These are phyloP conservation scores for Amanita exitialis DNA, from an alignment of 768 basidiomycete genomes.

Conservation along the genomic window DNA sequence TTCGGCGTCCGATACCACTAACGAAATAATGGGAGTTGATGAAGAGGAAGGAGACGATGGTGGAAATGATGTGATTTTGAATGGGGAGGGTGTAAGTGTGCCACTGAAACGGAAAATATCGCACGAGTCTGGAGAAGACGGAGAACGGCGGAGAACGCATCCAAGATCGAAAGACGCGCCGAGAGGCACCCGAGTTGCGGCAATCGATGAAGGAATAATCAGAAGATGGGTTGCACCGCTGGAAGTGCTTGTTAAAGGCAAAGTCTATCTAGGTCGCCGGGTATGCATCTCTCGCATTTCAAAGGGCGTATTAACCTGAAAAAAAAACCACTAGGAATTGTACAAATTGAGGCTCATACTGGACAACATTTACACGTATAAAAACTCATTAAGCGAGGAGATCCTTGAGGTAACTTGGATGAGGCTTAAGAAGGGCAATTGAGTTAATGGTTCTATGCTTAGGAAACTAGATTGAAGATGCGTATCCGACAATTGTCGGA, in stretches of 20 bases:
- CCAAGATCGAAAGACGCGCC: background rate
- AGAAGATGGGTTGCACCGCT: background rate
- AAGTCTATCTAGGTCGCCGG: background rate
- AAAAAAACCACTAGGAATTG: background rate
- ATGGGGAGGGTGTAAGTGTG: background rate
- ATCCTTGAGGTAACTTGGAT: background rate
- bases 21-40: background rate
- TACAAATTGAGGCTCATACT: background rate
- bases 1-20: background rate
- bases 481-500: slow-evolving; percentile 6
- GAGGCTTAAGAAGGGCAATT: background rate
- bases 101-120: slow-evolving; percentile 2
- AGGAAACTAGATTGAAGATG: background rate
- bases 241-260: slow-evolving; percentile 4
- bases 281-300: background rate
- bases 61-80: background rate
- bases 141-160: background rate
- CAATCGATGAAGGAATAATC: background rate
- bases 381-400: background rate
- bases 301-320: background rate
- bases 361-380: background rate
- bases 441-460: background rate
- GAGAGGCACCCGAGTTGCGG: background rate
- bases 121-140: background rate
- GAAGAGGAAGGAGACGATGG: background rate